Base-by-base conservation (phyloP, 345 rosid species). In the Rubroshorea leprosula region DNA sequence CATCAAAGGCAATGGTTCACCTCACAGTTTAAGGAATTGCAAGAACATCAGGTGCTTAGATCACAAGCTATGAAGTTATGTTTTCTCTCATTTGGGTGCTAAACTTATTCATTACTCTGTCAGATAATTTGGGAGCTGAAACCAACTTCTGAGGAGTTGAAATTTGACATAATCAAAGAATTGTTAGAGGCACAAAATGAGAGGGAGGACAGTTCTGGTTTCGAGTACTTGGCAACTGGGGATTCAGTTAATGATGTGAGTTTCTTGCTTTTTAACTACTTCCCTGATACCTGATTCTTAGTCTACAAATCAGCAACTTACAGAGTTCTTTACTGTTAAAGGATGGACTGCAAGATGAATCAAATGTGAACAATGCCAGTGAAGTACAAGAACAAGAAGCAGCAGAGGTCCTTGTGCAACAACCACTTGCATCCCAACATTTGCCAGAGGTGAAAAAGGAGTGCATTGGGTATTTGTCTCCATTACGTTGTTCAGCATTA, bases 81-180 rank as follows among this genome's bases (percentile, higher is more conserved):
- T 27, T 35, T 20, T 41, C 25, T 46, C 17, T 16, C 60, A 35
- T 20, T 43, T 26, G 21, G 20, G 25, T 51, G 14, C 52, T 67
- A 17, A 64, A 3, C 41, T 41, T 51, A 50, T 51, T 21, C 26
- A n/a, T 15, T 44, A n/a, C 10, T 50, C 1, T 52, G 49, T n/a
- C 60, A 77, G 82, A 68, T 77, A 62, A 67, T 58, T 23, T 70
- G 74, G 76, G 58, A 58, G 58, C 74, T 77, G 11, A 57, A 77
- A 43, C 82, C 69, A 2, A 64, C 74, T 20, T 23, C 60, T 17
- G 18, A 27, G 16, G 82, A 77, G 61, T 52, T 61, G 55, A 62
- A 68, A 51, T 35, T 65, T 20, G 66, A 50, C 27, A 25, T 68
- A n/a, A 49, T 74, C 49, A 74, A 35, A 65, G 76, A 64, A 47